Percentiles rank a stretch among this genome's conserved stretches.
phyloP scores from a whole-genome alignment of 2,329 filamentous ascomycete genomes.

The Aspergillus sp. region DNA sequence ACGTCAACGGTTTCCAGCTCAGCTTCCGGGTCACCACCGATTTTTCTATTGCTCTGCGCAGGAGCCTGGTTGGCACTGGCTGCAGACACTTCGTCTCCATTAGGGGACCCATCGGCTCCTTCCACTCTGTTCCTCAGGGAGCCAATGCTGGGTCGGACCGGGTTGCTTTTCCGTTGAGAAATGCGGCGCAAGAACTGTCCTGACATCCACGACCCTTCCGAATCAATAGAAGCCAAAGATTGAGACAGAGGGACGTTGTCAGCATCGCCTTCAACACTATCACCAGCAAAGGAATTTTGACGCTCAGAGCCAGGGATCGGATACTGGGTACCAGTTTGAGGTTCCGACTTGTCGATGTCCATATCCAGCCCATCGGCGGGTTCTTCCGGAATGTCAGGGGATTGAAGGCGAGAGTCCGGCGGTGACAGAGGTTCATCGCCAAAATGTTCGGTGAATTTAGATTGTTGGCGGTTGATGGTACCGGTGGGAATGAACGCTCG shows the following conservation, averaged over 20 bases:
- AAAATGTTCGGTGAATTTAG: conserved; percentile 87
- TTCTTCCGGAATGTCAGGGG: conserved; percentile 61
- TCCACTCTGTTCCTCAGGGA: conserved; percentile 41
- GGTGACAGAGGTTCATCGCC: conserved; percentile 84
- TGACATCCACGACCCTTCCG: conserved; percentile 93
- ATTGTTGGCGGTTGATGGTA: conserved; percentile 75
- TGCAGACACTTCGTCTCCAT: conserved; percentile 57
- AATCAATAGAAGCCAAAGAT: conserved; percentile 90
- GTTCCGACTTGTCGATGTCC: conserved; percentile 9
- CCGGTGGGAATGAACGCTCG: conserved; percentile 49
- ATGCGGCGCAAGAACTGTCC: conserved; percentile 60
- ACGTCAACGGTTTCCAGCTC: conserved; percentile 26
- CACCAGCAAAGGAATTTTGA: conserved; percentile 36
- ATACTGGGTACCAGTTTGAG: conserved; percentile 17
- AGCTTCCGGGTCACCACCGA: conserved; percentile 55
- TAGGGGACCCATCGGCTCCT: conserved; percentile 46
- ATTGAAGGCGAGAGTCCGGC: conserved; percentile 75
- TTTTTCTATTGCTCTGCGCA: conserved; percentile 41
- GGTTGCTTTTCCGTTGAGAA: conserved; percentile 40
- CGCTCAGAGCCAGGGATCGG: conserved; percentile 24
- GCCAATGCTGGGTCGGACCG: conserved; percentile 40
- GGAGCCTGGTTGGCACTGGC: conserved; percentile 52
- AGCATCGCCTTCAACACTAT: conserved; percentile 50
- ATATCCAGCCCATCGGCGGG: conserved; percentile 13
- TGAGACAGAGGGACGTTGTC: conserved; percentile 61